Base-by-base conservation (phyloP, 768 basidiomycete species). In the Kwoniella newhampshirensis region DNA sequence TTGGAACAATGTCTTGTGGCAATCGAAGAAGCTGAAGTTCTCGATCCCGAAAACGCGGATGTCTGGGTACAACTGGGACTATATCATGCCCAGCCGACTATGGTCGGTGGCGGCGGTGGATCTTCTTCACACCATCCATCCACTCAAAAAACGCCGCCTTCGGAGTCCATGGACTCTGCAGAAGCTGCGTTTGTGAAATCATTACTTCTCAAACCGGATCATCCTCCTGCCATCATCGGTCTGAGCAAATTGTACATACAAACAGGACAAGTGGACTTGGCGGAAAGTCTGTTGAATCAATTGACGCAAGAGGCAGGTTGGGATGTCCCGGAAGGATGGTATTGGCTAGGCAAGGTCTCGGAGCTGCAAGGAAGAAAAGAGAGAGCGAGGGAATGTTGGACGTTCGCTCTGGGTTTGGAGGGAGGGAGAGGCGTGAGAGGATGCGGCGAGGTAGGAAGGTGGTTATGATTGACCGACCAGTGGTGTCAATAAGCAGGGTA, bases 261-360 rank as follows among this genome's bases (percentile, higher is more conserved):
- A 13, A 70, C 71, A 70, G 81, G 78, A 62, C 82, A 86, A 67
- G 81, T 87, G 7, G 90, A 94, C 68, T 80, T 96, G 36, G 89
- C 89, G 0, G 90, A 88, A 3, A 87, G 87, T 2, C 78, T 93
- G 67, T 81, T 98, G 25, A 82, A 82, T 1, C 84, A 88, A 61
- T 70, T 91, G 45, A 89, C 91, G 0, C 83, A 84, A 37, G 89
- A 87, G 0, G 78, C 80, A 0, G 92, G 87, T 9, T 97, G 92
- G 91, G 87, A 96, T 73, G 82, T 88, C 1, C 84, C 92, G 0
- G 94, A 98, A 74, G 93, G 88, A 23, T 99, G 94, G 94, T 94
- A 87, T 75, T 88, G 85, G 73, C 81, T 98, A 13, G 89, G 86
- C 5, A 89, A 86, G 67, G 87, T 86, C 21, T 87, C 87, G 68